phyloP scores from a whole-genome alignment of 2,329 filamentous ascomycete genomes.

The Chalara sp. region DNA sequence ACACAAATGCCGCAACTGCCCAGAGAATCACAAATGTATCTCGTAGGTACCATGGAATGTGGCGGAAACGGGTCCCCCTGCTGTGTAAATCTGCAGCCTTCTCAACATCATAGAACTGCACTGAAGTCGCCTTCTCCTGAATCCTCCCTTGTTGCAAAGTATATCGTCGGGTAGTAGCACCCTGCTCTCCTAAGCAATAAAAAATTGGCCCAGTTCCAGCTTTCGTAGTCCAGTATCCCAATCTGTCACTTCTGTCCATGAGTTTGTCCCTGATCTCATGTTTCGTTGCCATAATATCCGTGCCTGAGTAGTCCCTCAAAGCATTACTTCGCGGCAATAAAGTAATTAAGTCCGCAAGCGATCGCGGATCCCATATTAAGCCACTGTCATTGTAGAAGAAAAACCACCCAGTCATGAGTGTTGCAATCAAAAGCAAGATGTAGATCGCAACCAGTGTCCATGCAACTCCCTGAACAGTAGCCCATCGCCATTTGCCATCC shows the following conservation, averaged over 20 bases:
- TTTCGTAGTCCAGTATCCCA: slow-evolving; percentile 81
- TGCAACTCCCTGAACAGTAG: slow-evolving; percentile 67
- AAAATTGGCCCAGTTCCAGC: slow-evolving; percentile 59
- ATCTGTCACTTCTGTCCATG: slow-evolving; percentile 54
- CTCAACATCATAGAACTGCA: slow-evolving; percentile 16
- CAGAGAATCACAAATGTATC: slow-evolving; percentile 60
- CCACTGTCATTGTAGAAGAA: slow-evolving; percentile 64
- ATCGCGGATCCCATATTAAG: slow-evolving; percentile 77
- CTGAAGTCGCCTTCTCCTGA: slow-evolving; percentile 31
- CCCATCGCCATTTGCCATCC: slow-evolving; percentile 66
- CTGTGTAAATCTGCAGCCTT: slow-evolving; percentile 16
- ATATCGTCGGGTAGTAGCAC: slow-evolving; percentile 42
- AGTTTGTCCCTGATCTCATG: slow-evolving; percentile 47
- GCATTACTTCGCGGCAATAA: slow-evolving; percentile 77
- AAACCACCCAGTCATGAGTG: slow-evolving; percentile 53
- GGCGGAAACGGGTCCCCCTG: slow-evolving; percentile 48
- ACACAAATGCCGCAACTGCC: slow-evolving; percentile 49
- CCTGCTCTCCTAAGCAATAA: slow-evolving; percentile 69
- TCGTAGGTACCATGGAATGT: slow-evolving; percentile 72
- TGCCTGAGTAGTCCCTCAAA: slow-evolving; percentile 62
- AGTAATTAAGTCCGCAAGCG: slow-evolving; percentile 72
- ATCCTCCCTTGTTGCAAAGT: slow-evolving; percentile 40
- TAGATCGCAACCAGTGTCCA: slow-evolving; percentile 77
- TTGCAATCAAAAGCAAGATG: slow-evolving; percentile 52
- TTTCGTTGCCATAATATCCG: slow-evolving; percentile 51